Evolutionary conservation across 345 rosid genomes (phyloP), one percentile per base, ranked within the genome.

Genomic region (Carallia brachiata): DNA sequence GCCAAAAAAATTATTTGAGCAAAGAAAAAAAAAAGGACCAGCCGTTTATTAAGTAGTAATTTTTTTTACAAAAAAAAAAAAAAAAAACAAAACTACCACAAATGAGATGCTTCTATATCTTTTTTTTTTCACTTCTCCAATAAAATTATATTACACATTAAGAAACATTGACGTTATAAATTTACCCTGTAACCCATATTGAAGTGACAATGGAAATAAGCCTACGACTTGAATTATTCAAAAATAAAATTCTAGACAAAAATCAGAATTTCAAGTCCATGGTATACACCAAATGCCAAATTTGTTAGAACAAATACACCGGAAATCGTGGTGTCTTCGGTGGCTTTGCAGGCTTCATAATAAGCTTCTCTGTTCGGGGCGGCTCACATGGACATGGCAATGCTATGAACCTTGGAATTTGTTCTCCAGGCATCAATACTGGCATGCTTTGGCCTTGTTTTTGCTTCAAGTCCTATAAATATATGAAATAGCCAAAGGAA

Each of bases 371-470:
- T 50, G 79, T 70, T 4, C 82, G 79, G 36, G 23, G 84, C 6
- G 98, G 93, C 84, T 84, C 80, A 69, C 97, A 83, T 0, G 98
- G 98, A 68, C 96, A 88, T 34, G 98, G 98, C 80, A 93, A 80
- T 79, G 98, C 98, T 74, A 93, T 88, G 61, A 93, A 93, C 73
- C 88, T 93, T 0, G 98, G 89, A 17, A 88, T 77, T 58, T 72
- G 66, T 56, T 93, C 98, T 61, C 98, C 98, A 1, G 98, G 97
- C 98, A 93, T 93, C 69, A 93, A 23, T 0, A 93, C 98, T 44
- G 98, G 86, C 78, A 93, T 74, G 75, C 97, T 93, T 71, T 78
- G 74, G 71, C 72, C 75, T 31, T 76, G 77, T 0, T 69, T 78
- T 67, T 80, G 80, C 87, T 85, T 85, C 68, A 72, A 61, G 63